Conservation (phyloP, 306 rosid genomes). For the Aeschynomene evenia region DNA sequence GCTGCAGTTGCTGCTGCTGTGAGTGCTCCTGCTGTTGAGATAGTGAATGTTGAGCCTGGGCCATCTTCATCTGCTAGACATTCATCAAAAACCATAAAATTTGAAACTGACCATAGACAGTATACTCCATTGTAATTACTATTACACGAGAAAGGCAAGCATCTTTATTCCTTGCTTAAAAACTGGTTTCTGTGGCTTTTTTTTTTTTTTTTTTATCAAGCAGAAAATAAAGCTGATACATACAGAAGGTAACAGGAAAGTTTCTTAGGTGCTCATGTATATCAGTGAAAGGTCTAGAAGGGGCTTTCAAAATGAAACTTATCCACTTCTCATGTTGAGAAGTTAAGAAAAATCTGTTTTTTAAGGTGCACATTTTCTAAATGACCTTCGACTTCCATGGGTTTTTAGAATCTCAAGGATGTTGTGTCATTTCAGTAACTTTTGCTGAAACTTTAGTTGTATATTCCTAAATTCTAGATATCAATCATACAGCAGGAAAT, state of each 20-base stretch:
- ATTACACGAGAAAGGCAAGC: not conserved
- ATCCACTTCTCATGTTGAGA: constrained; percentile 2
- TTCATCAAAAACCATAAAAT: constrained; percentile 19
- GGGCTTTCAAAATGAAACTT: constrained; percentile 5
- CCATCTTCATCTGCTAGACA: constrained; percentile 62
- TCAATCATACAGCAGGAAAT: not conserved
- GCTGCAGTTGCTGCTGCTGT: constrained; percentile 74
- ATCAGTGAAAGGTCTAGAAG: not conserved
- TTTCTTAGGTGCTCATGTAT: constrained; percentile 4
- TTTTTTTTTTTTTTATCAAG: too few species aligned
- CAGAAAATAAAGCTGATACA: constrained; percentile 12
- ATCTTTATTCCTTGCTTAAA: not conserved
- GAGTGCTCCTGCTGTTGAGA: constrained; percentile 77
- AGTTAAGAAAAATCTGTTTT: not conserved
- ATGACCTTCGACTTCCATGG: not conserved
- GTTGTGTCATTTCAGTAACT: not conserved
- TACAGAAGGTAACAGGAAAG: constrained; percentile 8
- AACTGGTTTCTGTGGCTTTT: not conserved
- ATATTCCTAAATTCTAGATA: not conserved
- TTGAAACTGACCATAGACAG: constrained; percentile 18
- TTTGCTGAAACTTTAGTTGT: not conserved
- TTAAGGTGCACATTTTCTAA: not conserved
- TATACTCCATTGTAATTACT: not conserved
- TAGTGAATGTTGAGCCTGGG: constrained; percentile 73
- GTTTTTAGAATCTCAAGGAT: constrained; percentile 13